Evolutionary conservation across 2,329 filamentous ascomycete species (phyloP), one percentile per base, ranked within the genome.

Genomic region (Stylonectria norvegica): DNA sequence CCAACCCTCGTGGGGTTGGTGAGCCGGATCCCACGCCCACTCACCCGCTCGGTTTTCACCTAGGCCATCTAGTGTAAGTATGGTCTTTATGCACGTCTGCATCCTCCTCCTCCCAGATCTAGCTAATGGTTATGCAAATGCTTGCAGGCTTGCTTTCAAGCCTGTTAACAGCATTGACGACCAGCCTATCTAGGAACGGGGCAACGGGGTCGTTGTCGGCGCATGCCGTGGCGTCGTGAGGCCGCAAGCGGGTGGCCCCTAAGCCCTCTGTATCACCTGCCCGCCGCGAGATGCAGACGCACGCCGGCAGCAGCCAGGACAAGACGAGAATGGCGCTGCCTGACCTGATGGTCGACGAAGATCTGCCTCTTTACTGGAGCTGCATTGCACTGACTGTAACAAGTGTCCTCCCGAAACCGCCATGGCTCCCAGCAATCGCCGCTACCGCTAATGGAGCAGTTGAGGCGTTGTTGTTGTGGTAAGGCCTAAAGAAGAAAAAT

Each of bases 401-500:
- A 19, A 32, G 27, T 29, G n/a, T 17, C 16, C 30, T 19, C 15
- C 36, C 41, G 33, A 53, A 54, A 48, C 45, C 36, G 41, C 46
- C 42, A 42, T 44, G 22, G 38, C 48, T 32, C 38, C 28, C 36
- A 29, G 32, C 47, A 48, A 45, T 44, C 45, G 44, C 34, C 45
- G 43, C 46, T 44, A 55, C 43, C 44, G 17, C 42, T 40, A 31
- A 41, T 35, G 34, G 41, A 23, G 37, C 49, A 52, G 49, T 52
- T 50, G 49, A 52, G 49, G 47, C 47, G 47, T 46, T 36, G 18
- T 42, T 38, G 35, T 42, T 42, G 43, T 35, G 34, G 38, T 37
- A 39, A 50, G 27, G 33, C 47, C 38, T 42, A 36, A 33, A 34
- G 34, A 20, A 34, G 25, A 16, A 23, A 18, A 22, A 23, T 23